Base-by-base conservation (phyloP, 2,329 filamentous ascomycete species). In the Fusarium virguliforme region DNA sequence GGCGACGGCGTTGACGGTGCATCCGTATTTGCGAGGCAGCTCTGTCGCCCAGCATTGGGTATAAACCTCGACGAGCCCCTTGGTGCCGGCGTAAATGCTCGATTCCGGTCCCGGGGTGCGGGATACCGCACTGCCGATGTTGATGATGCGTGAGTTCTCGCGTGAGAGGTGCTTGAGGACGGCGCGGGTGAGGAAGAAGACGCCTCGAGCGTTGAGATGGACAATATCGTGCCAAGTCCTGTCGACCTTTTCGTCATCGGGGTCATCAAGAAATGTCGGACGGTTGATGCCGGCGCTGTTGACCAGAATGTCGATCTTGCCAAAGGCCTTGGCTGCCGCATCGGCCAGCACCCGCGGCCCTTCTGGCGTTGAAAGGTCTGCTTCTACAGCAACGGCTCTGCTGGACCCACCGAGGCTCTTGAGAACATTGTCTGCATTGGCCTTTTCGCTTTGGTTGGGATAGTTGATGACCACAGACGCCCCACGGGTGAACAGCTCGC, bases 1-100 rank as follows among this genome's bases (percentile, higher is more conserved):
- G 15, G 77, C 77, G 8, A 79, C 74, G 38, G 60, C 68, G 53
- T 79, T 79, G 22, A 79, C 75, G 7, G 77, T 79, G 22, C 77
- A 65, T 2, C 73, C 74, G 13, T 79, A 70, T 3, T 65, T 65
- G 10, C 76, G 77, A 10, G 56, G 61, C 8, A 66, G 51, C 12
- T 66, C 51, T n/a, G 46, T 56, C 3, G 40, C 60, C 65, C 60
- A 64, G 12, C 59, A 46, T 1, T 38, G 51, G 1, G 61, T 61
- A 5, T 60, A 38, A 12, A 38, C 60, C 40, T 67, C 65, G 5
- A 61, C 32, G 34, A 46, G 50, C 3, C 50, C 56, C 26, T 67
- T 67, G 9, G 56, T 57, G 6, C 55, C 60, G 2, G 60, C 57
- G n/a, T 67, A 67, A 9, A 62, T 56, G n/a, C 22, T 56, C 35